Base-by-base conservation (phyloP, 2,329 filamentous ascomycete genomes). In the Aspergillus quadricinctus region DNA sequence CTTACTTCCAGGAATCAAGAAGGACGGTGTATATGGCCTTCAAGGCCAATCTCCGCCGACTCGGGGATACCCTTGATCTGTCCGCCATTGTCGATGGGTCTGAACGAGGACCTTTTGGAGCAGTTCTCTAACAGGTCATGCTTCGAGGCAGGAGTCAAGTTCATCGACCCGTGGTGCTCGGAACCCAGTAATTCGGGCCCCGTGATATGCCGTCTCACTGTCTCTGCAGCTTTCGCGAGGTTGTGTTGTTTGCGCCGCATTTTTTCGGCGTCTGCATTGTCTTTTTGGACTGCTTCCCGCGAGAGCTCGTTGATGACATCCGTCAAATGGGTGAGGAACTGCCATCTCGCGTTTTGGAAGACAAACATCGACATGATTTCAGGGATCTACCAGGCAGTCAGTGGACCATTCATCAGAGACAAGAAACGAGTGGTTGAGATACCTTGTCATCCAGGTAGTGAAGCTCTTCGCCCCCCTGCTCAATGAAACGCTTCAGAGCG, bases 111-210 rank as follows among this genome's bases (percentile, higher is more conserved):
- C 27, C 43, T 60, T 3, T 56, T 57, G 14, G 64, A 61, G 23
- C 65, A 61, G 50, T 59, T 64, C 5, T 64, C 61, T 40, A 70
- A 45, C 6, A 70, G 48, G 37, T 62, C 63, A 40, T 68, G 61
- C 35, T 63, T 63, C 14, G 63, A 58, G 2, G 55, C 55, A 6
- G 68, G 66, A 3, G 69, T 72, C 53, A 73, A 57, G 56, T 70
- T 64, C 45, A 70, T 51, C 57, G 71, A 61, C 19, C 59, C 50
- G 10, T 63, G 75, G 45, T 80, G 75, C 53, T 79, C 75, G 68
- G 96, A 90, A 68, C 88, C 92, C 88, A 93, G 96, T 69, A 92
- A 95, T 51, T 95, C 90, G 6, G 96, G 78, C 57, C 83, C 87
- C 56, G 86, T 86, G 50, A 96, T 88, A 67, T 96, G 89, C 64